Conservation (phyloP, 345 rosid genomes). For the Melaleuca alternifolia region DNA sequence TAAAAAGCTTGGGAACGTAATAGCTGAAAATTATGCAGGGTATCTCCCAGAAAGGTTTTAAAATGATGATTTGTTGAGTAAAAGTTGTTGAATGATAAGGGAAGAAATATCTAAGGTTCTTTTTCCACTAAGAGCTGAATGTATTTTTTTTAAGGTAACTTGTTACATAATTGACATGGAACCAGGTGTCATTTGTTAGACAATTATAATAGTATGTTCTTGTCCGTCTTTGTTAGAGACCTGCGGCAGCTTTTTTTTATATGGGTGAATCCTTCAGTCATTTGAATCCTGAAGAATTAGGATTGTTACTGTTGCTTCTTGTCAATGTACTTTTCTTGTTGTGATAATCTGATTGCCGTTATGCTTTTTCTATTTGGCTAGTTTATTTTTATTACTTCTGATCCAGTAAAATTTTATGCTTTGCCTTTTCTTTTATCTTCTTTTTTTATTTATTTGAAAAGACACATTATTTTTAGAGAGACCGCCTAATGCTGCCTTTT, state of each 20-base stretch:
- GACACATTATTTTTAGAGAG: background rate
- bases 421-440: background rate
- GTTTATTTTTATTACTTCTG: background rate
- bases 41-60: background rate
- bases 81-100: background rate
- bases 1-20: background rate
- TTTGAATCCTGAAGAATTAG: background rate
- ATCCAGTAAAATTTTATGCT: background rate
- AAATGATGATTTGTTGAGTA: background rate
- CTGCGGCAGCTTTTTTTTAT: background rate
- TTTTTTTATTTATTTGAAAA: background rate
- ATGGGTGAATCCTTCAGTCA: background rate
- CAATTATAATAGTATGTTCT: background rate
- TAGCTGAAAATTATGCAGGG: background rate
- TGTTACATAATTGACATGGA: background rate
- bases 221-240: background rate
- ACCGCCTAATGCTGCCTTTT: slow-evolving; percentile 1
- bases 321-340: background rate
- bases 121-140: background rate
- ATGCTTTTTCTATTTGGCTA: background rate
- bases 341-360: background rate
- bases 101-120: background rate
- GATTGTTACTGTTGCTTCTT: background rate
- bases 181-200: background rate
- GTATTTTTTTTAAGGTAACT: background rate